Evolutionary conservation across 805 yeast genomes (phyloP), one percentile per base, ranked within the genome.

Genomic region (Kluyveromyces lactis): DNA sequence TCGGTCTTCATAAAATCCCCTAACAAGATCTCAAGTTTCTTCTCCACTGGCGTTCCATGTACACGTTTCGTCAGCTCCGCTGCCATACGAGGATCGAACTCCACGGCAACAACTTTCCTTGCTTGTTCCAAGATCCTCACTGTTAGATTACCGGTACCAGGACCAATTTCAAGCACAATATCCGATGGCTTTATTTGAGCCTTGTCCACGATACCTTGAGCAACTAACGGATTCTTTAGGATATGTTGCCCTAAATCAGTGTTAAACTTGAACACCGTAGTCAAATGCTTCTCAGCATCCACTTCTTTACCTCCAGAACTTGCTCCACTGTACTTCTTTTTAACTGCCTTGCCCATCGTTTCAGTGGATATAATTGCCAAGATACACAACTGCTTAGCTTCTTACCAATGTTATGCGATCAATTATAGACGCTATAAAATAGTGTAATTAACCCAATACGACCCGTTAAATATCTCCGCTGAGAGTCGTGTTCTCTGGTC

Each of bases 21-120:
- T 47, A 92, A 71, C 54, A 90, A 66, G 43, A 92, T 86, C 47
- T 92, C 97, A 41, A 92, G 69, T 59, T 87, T 89, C 64, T 86
- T 86, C 60, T 87, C 92, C 41, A 75, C 81, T 1, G 96, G 89
- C n/a, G 94, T 90, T 10, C 97, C 97, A 55, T 86, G 96, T 12
- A 92, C 97, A 69, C 98, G 81, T 62, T 92, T 92, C 9, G 97
- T 86, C 53, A 92, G 71, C 63, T 92, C 98, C 0, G 97, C 97
- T 2, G 97, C 98, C 98, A 92, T 92, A 66, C 97, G 72, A n/a
- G 98, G 98, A 66, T 92, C 98, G 86, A 89, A 89, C 67, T 92
- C 98, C 39, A 85, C 92, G 0, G 97, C 98, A 35, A 86, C 75
- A n/a, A 90, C 97, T 52, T 86, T 87, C 42, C 85, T 72, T 0